Percentiles rank a stretch among this genome's conserved stretches.
phyloP scores from a whole-genome alignment of 2,329 filamentous ascomycete species.

The Onygena corvina region DNA sequence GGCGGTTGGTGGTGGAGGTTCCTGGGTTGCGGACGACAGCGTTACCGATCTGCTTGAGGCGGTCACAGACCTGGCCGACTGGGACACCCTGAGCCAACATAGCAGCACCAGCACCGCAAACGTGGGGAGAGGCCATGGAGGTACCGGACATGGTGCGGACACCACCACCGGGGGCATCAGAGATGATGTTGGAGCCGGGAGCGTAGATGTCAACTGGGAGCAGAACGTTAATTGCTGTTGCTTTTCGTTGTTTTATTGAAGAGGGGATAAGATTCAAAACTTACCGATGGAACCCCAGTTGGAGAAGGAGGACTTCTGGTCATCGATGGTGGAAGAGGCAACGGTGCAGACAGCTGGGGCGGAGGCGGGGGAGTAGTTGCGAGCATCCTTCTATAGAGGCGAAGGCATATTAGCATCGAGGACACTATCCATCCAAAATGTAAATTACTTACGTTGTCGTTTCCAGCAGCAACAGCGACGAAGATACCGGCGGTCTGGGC shows the following conservation, averaged over 20 bases:
- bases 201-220: constrained; percentile 43
- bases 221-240: not conserved
- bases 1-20: constrained; percentile 20
- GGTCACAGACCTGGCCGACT: constrained; percentile 33
- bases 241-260: not conserved
- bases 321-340: constrained; percentile 27
- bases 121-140: constrained; percentile 33
- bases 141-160: constrained; percentile 35
- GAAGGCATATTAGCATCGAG: not conserved
- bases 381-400: constrained; percentile 22
- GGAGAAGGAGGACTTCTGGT: constrained; percentile 30
- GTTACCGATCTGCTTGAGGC: constrained; percentile 44
- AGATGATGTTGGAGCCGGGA: constrained; percentile 43
- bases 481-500: constrained; percentile 31
- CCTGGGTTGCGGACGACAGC: constrained; percentile 17
- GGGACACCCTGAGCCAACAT: constrained; percentile 40
- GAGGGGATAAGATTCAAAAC: not conserved
- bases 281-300: constrained; percentile 32
- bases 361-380: constrained; percentile 30
- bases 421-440: no score
- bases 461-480: constrained; percentile 33
- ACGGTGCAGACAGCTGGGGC: constrained; percentile 31
- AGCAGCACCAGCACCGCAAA: constrained; percentile 45
- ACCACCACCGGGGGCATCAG: constrained; percentile 38
- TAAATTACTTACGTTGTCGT: constrained; percentile 22